Evolutionary conservation across 1,284 basidiomycete species (phyloP).

Genomic region (Veloporphyrellus conicus): DNA sequence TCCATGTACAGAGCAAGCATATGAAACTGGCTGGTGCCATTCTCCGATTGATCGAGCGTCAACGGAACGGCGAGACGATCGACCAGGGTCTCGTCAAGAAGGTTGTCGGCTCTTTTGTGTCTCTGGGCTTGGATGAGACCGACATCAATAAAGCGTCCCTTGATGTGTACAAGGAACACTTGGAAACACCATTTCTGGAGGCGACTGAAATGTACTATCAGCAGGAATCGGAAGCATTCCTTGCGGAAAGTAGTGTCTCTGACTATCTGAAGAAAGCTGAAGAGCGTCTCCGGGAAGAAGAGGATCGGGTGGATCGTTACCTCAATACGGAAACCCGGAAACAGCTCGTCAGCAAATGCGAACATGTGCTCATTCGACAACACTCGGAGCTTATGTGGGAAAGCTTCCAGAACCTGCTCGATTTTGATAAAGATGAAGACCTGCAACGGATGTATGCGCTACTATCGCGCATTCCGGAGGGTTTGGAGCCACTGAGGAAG

Average conservation of each 20-base stretch:
- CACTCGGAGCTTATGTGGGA: slow-evolving; percentile 90
- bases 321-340: slow-evolving; percentile 86
- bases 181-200: slow-evolving; percentile 85
- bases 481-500: slow-evolving; percentile 87
- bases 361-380: slow-evolving; percentile 86
- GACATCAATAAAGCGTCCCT: slow-evolving; percentile 91
- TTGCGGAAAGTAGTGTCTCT: slow-evolving; percentile 85
- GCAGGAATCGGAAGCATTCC: slow-evolving; percentile 86
- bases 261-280: slow-evolving; percentile 98
- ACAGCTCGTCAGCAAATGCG: slow-evolving; percentile 85
- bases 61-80: slow-evolving; percentile 92
- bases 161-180: slow-evolving; percentile 90
- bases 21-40: slow-evolving; percentile 84
- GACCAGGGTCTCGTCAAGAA: slow-evolving; percentile 94
- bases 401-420: slow-evolving; percentile 89
- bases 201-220: slow-evolving; percentile 92
- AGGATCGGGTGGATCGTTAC: slow-evolving; percentile 93
- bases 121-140: slow-evolving; percentile 87
- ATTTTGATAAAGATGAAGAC: slow-evolving; percentile 92
- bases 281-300: slow-evolving; percentile 88
- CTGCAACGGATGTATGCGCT: slow-evolving; percentile 93
- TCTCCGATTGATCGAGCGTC: slow-evolving; percentile 84
- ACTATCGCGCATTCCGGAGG: slow-evolving; percentile 84
- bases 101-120: slow-evolving; percentile 95
- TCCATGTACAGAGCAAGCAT: slow-evolving; percentile 77